Evolutionary conservation across 2,329 filamentous ascomycete genomes (phyloP), one percentile per base, ranked within the genome.

Genomic region (Hymenoscyphus scutula): DNA sequence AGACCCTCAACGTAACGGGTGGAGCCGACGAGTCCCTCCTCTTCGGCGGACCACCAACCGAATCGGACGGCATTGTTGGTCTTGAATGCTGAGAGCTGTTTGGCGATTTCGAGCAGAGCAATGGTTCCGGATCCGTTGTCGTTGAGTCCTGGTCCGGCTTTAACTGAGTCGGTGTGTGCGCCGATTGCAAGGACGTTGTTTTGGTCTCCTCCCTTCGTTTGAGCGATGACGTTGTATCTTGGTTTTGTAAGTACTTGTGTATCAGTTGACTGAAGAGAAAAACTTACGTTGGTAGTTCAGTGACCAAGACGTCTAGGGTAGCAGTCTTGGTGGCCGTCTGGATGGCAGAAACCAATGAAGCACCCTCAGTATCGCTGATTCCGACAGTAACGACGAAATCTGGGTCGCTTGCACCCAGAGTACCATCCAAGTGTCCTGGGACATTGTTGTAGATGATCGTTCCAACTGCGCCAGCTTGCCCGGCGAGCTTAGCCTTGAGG

Each of bases 391-490:
- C 48, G 25, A 55, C 48, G 27, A 60, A 60, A 32, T 56, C 51
- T 23, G 51, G 23, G 23, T 56, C 59, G 0, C 17, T 17, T 7
- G 19, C 59, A 10, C 51, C 53, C 1, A 61, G 53, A 3, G 89
- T 92, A 38, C 89, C 90, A 60, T 82, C 80, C 1, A 91, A 75
- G 2, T 77, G 74, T 1, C 84, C 88, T 2, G 62, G 55, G 0
- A 82, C 76, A n/a, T 87, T 89, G 78, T 94, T 92, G 77, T 90
- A 92, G 62, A 94, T 81, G 29, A 94, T 27, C 23, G 59, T 88
- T 1, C 86, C 90, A 1, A 84, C 74, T 4, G 90, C 90, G 15
- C 89, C 89, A 0, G 89, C 88, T 53, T 77, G 79, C 51, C 86
- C 87, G 2, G 90, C 89, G 10, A 84, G 77, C 62, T 81, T 81